These are phyloP conservation scores for Phytophthora sansomeana DNA, from an alignment of 352 stramenopile species.

Conservation along the genomic window DNA sequence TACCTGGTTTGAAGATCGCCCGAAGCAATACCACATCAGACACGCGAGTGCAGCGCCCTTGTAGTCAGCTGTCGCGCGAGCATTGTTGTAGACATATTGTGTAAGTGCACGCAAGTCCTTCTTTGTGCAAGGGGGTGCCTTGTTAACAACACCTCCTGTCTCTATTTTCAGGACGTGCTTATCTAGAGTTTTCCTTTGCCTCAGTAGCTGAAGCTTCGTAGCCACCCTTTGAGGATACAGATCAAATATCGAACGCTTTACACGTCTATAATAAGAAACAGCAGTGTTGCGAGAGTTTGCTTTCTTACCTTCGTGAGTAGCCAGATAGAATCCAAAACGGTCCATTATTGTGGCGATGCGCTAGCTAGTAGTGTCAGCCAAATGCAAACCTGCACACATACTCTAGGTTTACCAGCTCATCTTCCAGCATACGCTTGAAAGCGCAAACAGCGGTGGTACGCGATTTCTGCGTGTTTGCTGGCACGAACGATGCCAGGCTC, in stretches of 20 bases:
- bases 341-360: constrained; percentile 11
- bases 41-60: constrained; percentile 39
- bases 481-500: not conserved
- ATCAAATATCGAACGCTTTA: constrained; percentile 15
- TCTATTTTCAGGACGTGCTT: constrained; percentile 33
- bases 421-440: no score
- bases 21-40: constrained; percentile 49
- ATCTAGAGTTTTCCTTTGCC: constrained; percentile 14
- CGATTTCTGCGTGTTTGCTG: no score
- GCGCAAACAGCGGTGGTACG: no score
- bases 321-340: constrained; percentile 17
- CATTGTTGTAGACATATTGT: constrained; percentile 11
- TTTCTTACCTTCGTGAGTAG: constrained; percentile 23
- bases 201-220: constrained; percentile 17
- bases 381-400: constrained; percentile 10
- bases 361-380: not conserved
- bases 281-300: constrained; percentile 21
- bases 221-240: constrained; percentile 4
- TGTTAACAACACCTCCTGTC: constrained; percentile 33
- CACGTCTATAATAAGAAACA: constrained; percentile 12
- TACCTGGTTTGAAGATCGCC: constrained; percentile 32
- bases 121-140: constrained; percentile 44
- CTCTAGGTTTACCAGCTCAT: constrained; percentile 2
- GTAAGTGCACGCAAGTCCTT: constrained; percentile 25
- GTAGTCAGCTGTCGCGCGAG: constrained; percentile 26